phyloP scores from a whole-genome alignment of 768 basidiomycete species.

The Russula griseocarnosa region DNA sequence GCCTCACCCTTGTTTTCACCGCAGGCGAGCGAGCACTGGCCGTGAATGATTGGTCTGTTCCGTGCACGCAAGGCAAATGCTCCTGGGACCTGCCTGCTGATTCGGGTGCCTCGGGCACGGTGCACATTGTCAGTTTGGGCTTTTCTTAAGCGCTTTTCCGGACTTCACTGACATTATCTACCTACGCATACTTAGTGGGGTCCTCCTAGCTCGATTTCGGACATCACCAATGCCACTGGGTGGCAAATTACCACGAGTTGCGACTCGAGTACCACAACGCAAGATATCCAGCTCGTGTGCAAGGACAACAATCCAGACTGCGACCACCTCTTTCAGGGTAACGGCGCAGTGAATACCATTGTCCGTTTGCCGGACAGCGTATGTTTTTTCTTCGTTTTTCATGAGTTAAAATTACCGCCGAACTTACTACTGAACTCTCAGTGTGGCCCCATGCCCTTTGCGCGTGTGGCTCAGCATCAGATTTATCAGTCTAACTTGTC shows the following conservation, averaged over 20 bases:
- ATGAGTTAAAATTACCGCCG: too few relatives aligned
- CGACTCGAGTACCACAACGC: background rate
- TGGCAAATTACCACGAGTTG: constrained; percentile 15
- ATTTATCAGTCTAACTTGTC: background rate
- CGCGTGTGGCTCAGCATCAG: constrained; percentile 1
- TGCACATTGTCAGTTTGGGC: constrained; percentile 18
- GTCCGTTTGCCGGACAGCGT: constrained; percentile 27
- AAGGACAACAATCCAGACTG: constrained; percentile 8
- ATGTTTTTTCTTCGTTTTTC: background rate
- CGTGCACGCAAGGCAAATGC: constrained; percentile 15
- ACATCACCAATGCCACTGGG: constrained; percentile 15
- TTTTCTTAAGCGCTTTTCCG: background rate
- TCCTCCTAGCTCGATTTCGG: constrained; percentile 16
- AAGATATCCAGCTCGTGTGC: constrained; percentile 16
- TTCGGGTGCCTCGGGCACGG: background rate
- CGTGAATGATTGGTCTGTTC: constrained; percentile 18
- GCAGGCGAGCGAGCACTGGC: constrained; percentile 2
- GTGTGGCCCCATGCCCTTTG: constrained; percentile 12
- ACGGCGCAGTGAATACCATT: constrained; percentile 23
- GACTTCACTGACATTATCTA: background rate
- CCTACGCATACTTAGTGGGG: constrained; percentile 13
- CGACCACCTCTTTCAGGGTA: constrained; percentile 26
- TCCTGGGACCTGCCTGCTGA: constrained; percentile 16
- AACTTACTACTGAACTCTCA: background rate
- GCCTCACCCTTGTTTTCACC: background rate